Evolutionary conservation across 345 rosid genomes (phyloP).

Genomic region (Salix udensis): DNA sequence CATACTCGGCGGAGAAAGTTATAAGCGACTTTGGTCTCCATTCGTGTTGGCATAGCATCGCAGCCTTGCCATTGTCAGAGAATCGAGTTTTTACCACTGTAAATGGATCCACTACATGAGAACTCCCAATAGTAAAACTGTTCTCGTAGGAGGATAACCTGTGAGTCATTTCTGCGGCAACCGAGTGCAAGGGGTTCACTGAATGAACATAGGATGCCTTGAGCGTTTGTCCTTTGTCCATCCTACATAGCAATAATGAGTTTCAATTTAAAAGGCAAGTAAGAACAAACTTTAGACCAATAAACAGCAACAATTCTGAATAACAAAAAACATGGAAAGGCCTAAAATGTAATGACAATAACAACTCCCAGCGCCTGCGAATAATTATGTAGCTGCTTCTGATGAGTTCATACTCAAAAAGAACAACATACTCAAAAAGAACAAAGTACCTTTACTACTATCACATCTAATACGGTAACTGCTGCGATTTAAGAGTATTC

Average conservation of each 20-base stretch:
- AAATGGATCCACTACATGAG: slow-evolving; percentile 48
- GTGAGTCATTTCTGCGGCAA: slow-evolving; percentile 78
- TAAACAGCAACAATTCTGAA: neutral
- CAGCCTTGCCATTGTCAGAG: slow-evolving; percentile 57
- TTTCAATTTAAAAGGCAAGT: slow-evolving; percentile 4
- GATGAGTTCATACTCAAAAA: neutral
- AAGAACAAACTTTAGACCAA: neutral
- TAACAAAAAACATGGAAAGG: neutral
- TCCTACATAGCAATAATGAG: slow-evolving; percentile 30
- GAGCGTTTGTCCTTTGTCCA: slow-evolving; percentile 67
- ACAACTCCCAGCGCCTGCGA: neutral
- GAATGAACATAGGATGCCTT: slow-evolving; percentile 67
- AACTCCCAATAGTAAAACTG: slow-evolving; percentile 60
- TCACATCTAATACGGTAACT: neutral
- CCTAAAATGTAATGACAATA: neutral
- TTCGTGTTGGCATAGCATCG: slow-evolving; percentile 57
- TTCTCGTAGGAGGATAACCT: slow-evolving; percentile 52
- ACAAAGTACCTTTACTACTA: neutral
- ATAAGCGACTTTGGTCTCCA: slow-evolving; percentile 77
- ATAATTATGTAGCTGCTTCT: neutral
- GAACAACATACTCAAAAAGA: neutral
- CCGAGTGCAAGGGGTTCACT: slow-evolving; percentile 47
- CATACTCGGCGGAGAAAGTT: slow-evolving; percentile 68
- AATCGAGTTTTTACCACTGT: slow-evolving; percentile 58
- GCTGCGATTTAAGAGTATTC: neutral